Conservation (phyloP, 2,329 filamentous ascomycete species). For the Pseudogymnoascus verrucosus region DNA sequence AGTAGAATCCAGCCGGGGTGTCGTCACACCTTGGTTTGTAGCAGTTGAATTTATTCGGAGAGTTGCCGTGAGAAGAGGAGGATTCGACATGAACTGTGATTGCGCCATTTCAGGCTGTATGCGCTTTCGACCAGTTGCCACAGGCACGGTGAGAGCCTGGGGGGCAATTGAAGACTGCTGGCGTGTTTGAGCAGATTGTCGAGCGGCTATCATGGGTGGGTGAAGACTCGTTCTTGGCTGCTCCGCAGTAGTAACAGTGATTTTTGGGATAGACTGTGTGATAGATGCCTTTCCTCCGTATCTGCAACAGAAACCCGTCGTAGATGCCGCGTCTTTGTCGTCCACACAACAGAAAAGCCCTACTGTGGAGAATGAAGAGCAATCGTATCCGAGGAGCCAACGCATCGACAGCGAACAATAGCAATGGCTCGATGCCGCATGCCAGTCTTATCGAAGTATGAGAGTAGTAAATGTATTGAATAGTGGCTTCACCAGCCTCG, state of each 20-base stretch:
- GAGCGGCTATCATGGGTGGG: background rate
- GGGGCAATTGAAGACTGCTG: background rate
- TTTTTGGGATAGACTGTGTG: background rate
- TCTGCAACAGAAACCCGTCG: background rate
- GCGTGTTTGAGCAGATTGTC: background rate
- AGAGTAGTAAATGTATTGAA: background rate
- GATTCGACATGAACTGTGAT: background rate
- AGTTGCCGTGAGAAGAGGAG: background rate
- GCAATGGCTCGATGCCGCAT: background rate
- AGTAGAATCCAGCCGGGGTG: background rate
- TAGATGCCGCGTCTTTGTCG: background rate
- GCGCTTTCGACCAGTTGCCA: background rate
- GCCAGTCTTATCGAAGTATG: background rate
- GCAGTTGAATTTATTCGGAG: slow-evolving; percentile 5
- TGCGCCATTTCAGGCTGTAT: background rate
- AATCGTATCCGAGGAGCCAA: slow-evolving; percentile 4
- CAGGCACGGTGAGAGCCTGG: background rate
- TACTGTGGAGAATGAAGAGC: background rate
- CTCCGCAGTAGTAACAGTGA: background rate
- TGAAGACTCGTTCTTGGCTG: background rate
- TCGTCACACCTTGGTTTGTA: background rate
- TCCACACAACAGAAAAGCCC: background rate
- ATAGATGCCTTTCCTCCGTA: background rate
- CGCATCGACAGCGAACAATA: background rate
- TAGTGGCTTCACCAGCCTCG: background rate